A percentile compares a stretch with the other conserved stretches of the same genome.
Evolutionary conservation across 2,329 filamentous ascomycete genomes (phyloP).

Genomic region (Blumeriella jaapii): DNA sequence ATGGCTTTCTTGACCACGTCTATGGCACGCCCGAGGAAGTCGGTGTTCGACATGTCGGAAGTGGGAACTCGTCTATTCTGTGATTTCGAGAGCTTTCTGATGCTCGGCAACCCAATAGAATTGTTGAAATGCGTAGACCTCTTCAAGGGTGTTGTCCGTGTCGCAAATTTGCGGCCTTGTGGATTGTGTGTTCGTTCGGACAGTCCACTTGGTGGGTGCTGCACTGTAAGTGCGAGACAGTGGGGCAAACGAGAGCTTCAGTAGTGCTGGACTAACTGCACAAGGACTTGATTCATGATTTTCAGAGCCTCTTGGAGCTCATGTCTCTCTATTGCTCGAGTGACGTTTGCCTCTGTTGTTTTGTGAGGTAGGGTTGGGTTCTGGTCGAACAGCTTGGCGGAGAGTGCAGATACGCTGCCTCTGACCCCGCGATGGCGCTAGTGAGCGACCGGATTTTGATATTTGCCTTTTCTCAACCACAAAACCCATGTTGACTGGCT

Average conservation of each 20-base stretch:
- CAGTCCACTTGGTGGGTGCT: too few species aligned
- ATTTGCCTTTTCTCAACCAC: too few species aligned
- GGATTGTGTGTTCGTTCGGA: too few species aligned
- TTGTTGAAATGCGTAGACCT: too few species aligned
- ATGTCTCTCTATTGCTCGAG: not conserved
- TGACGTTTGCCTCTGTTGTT: constrained; percentile 3
- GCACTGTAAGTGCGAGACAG: too few species aligned
- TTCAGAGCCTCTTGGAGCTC: not conserved
- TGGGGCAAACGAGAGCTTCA: too few species aligned
- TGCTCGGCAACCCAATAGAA: too few species aligned
- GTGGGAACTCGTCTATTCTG: not conserved
- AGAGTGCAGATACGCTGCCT: constrained; percentile 3
- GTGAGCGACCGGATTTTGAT: constrained; percentile 8
- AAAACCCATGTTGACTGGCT: too few species aligned
- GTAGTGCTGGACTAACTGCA: not conserved
- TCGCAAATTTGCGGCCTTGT: too few species aligned
- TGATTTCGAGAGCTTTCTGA: too few species aligned
- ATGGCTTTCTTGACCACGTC: constrained; percentile 96
- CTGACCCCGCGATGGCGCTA: constrained; percentile 20
- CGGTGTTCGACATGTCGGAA: constrained; percentile 76
- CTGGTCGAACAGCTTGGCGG: constrained; percentile 13
- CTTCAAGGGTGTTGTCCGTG: too few species aligned
- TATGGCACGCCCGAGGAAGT: constrained; percentile 94
- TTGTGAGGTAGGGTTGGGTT: constrained; percentile 2
- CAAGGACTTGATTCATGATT: not conserved